Evolutionary conservation across 2,329 filamentous ascomycete species (phyloP), one percentile per base, ranked within the genome.

Genomic region (Mycosphaerella arachidis): DNA sequence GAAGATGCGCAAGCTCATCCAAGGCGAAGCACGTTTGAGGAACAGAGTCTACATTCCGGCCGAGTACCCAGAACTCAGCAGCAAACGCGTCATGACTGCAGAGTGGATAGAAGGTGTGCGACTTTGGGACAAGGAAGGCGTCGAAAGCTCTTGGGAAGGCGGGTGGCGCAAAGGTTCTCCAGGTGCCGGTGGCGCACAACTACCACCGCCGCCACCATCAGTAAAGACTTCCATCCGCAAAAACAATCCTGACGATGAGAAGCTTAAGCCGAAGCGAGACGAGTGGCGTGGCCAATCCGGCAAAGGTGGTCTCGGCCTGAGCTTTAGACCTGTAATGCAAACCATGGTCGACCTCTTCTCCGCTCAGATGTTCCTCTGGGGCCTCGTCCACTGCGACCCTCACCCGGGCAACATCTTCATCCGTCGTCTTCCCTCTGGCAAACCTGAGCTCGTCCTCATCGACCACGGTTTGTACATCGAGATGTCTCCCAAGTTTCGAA

Each of bases 341-440:
- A 97, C 91, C 33, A 97, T 97, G 86, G 85, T 97, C 53, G 93
- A 97, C 73, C 83, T 97, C 35, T 99, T 97, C 79, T 90, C 88
- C n/a, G 92, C 91, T 2, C 93, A 97, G 72, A 97, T 97, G 83
- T 99, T 97, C 80, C 88, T 96, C 65, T 97, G 91, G 90, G 94
- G 94, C 12, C 84, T 90, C 48, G 90, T 97, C 0, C 93, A 99
- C 78, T 97, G 93, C 77, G 94, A 99, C 73, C 94, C 94, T 9
- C 94, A 99, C 72, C 94, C 94, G 1, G 93, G 93, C 30, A 99
- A 99, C 77, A 94, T 97, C 74, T 96, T 99, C 77, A 88, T 97
- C 71, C 89, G 94, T 8, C 88, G 94, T 8, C 81, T 91, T 16
- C 89, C 92, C 1, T 87, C 82, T 48, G 93, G 93, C n/a, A 83